Evolutionary conservation across 2,329 filamentous ascomycete species (phyloP).

Genomic region (Ascochyta viciae-villosae): DNA sequence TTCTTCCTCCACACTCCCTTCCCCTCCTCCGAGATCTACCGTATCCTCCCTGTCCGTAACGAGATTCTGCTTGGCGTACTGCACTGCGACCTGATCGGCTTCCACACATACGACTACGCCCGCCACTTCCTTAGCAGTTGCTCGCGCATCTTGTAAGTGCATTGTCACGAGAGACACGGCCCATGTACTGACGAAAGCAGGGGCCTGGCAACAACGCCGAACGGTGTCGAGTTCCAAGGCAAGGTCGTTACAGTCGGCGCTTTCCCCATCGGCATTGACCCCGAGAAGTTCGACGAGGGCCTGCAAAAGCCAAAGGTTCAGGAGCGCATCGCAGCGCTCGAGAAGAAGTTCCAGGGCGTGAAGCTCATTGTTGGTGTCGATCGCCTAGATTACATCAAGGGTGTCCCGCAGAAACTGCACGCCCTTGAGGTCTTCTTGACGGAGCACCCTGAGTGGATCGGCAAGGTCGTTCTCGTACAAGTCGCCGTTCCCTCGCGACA

Average conservation of each 20-base stretch:
- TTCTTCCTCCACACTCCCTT: constrained; percentile 99
- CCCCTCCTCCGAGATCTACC: constrained; percentile 95
- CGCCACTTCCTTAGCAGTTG: constrained; percentile 96
- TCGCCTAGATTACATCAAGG: constrained; percentile 97
- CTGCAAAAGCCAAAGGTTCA: constrained; percentile 85
- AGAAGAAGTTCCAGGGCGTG: constrained; percentile 91
- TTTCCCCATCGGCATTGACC: constrained; percentile 97
- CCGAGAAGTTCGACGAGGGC: constrained; percentile 92
- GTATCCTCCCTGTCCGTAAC: constrained; percentile 91
- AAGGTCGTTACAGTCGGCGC: constrained; percentile 91
- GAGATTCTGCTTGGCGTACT: constrained; percentile 86
- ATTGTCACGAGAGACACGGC: no score
- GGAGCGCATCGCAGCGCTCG: constrained; percentile 82
- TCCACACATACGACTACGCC: constrained; percentile 99
- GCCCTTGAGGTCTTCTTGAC: constrained; percentile 96
- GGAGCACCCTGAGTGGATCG: constrained; percentile 97
- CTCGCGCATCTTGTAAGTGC: constrained; percentile 81
- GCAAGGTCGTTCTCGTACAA: constrained; percentile 94
- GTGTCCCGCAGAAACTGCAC: constrained; percentile 95
- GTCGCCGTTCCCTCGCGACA: constrained; percentile 94
- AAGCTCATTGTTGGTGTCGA: constrained; percentile 98
- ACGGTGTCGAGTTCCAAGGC: constrained; percentile 88
- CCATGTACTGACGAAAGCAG: constrained; percentile 41
- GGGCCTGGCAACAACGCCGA: constrained; percentile 81
- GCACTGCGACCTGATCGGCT: constrained; percentile 93